A percentile compares a stretch with the other conserved stretches of the same genome.
These are phyloP conservation scores for Aspergillus cavernicola DNA, from an alignment of 495 filamentous ascomycete species.

Conservation along the genomic window DNA sequence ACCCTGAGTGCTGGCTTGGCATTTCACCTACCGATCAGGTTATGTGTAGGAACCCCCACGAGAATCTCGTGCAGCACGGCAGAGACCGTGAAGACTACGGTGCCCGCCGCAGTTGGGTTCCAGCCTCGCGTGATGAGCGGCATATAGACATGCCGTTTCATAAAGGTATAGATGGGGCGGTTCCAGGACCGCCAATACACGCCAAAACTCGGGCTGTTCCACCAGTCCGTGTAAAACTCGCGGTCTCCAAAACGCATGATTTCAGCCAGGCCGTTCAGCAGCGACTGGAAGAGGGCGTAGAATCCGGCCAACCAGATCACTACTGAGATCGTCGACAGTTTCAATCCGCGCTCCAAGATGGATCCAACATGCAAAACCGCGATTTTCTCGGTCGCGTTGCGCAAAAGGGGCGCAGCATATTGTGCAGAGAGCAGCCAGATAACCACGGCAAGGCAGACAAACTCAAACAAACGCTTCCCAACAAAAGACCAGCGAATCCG, in stretches of 20 bases:
- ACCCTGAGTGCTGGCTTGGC: not conserved
- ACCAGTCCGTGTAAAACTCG: conserved; percentile 96
- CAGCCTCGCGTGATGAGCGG: conserved; percentile 81
- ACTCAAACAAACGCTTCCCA: conserved; percentile 73
- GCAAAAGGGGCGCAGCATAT: conserved; percentile 84
- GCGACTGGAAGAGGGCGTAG: conserved; percentile 90
- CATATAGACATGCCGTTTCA: conserved; percentile 87
- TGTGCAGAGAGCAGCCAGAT: conserved; percentile 93
- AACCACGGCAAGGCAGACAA: conserved; percentile 68
- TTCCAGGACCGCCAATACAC: conserved; percentile 97
- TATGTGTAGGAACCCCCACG: conserved; percentile 93
- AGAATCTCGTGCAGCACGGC: conserved; percentile 87
- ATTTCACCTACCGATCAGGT: conserved; percentile 82
- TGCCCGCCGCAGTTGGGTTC: conserved; percentile 60
- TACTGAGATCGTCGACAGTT: conserved; percentile 87
- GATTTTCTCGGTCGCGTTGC: conserved; percentile 85
- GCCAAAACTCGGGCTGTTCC: conserved; percentile 85
- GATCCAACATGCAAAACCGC: conserved; percentile 72
- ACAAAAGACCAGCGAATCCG: conserved; percentile 84
- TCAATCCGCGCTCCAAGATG: conserved; percentile 87
- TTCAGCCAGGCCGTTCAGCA: conserved; percentile 87
- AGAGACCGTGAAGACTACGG: conserved; percentile 79
- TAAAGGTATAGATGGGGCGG: conserved; percentile 92
- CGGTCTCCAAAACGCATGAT: conserved; percentile 86
- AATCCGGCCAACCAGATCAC: conserved; percentile 97